These are phyloP conservation scores for Chondrus crispus DNA, from an alignment of 23 red algal species.

Conservation along the genomic window DNA sequence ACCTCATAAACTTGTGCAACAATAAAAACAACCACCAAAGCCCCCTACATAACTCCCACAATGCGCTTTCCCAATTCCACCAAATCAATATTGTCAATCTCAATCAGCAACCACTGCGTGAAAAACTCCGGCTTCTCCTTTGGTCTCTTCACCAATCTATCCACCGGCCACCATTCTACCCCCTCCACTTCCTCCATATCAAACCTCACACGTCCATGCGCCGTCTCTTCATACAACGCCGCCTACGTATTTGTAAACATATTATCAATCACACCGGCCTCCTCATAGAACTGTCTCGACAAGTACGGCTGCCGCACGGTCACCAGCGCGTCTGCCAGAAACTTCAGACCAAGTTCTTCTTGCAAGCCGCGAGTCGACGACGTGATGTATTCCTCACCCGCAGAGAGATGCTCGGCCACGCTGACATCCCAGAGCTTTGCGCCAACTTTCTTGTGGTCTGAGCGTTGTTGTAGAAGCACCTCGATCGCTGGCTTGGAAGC, in stretches of 20 bases:
- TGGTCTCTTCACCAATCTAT: not conserved
- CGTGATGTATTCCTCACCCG: slow-evolving; percentile 41
- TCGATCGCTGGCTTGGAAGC: not conserved
- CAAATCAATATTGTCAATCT: slow-evolving; percentile 28
- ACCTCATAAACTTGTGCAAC: no score
- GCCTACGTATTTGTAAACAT: slow-evolving; percentile 38
- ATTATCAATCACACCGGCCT: slow-evolving; percentile 39
- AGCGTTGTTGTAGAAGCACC: slow-evolving; percentile 71
- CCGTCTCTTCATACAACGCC: slow-evolving; percentile 16
- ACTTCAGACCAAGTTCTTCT: slow-evolving; percentile 60
- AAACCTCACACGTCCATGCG: slow-evolving; percentile 12
- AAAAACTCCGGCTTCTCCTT: not conserved
- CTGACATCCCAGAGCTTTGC: slow-evolving; percentile 52
- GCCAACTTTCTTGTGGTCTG: slow-evolving; percentile 48
- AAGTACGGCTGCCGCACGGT: slow-evolving; percentile 34
- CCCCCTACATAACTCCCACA: not conserved
- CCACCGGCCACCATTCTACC: slow-evolving; percentile 43
- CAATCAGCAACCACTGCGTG: slow-evolving; percentile 49
- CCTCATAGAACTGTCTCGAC: slow-evolving; percentile 22
- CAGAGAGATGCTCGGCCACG: slow-evolving; percentile 69
- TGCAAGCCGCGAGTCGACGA: slow-evolving; percentile 51
- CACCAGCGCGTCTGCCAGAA: slow-evolving; percentile 10
- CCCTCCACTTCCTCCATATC: slow-evolving; percentile 25
- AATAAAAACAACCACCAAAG: no score
- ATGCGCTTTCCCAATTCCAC: not conserved